These are phyloP conservation scores for Ramalina intermedia DNA, from an alignment of 495 filamentous ascomycete species.

Conservation along the genomic window DNA sequence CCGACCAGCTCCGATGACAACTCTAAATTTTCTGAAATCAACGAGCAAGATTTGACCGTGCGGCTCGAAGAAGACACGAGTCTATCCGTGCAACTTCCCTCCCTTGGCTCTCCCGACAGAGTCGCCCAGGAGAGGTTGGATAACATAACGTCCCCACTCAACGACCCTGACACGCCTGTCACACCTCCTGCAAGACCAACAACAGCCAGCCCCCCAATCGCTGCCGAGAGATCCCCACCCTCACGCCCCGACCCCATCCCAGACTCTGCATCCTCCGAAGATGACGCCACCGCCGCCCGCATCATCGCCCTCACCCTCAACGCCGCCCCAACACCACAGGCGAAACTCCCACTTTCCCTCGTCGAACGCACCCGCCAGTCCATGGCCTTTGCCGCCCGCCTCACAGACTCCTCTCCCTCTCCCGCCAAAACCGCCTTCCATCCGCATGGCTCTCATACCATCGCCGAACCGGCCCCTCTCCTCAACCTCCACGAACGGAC, in stretches of 20 bases:
- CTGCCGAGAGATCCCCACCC: no score
- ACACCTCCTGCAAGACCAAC: no score
- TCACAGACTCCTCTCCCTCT: constrained; percentile 7
- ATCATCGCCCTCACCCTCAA: constrained; percentile 23
- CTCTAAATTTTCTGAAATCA: constrained; percentile 1
- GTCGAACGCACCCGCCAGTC: constrained; percentile 29
- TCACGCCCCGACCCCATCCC: no score
- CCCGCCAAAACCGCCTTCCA: neutral
- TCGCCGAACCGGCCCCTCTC: constrained; percentile 21
- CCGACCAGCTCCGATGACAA: neutral
- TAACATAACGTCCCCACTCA: no score
- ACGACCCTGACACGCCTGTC: no score
- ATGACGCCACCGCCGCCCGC: constrained; percentile 18
- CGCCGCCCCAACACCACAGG: constrained; percentile 20
- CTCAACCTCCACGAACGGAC: constrained; percentile 53
- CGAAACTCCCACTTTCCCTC: constrained; percentile 23
- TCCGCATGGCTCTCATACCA: neutral
- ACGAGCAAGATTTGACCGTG: neutral
- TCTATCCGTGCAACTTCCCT: no score
- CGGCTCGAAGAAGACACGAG: neutral
- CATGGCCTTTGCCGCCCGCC: constrained; percentile 20
- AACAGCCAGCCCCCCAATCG: no score
- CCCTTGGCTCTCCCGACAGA: no score
- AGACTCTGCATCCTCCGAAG: constrained; percentile 1
- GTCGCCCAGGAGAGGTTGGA: no score